Conservation (phyloP, 2,329 filamentous ascomycete species). For the Microascus cirrosus region DNA sequence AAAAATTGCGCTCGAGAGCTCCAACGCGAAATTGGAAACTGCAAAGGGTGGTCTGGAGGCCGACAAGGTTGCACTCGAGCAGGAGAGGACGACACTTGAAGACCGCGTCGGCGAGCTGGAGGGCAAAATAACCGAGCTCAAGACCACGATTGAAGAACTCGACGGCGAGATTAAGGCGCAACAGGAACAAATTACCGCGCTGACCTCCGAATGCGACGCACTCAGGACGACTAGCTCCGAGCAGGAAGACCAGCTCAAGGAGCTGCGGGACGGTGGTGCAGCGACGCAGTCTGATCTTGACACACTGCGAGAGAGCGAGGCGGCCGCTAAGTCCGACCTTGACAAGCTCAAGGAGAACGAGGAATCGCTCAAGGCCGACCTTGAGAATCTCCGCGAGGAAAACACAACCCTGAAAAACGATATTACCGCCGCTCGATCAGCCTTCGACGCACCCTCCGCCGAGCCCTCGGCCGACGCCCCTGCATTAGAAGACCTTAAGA, state of each 20-base stretch:
- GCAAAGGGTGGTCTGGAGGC: not conserved
- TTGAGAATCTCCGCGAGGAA: conserved; percentile 2
- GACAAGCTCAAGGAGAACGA: not conserved
- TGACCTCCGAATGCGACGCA: not conserved
- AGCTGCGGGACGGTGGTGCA: not conserved
- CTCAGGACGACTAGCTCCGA: not conserved
- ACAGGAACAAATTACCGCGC: not conserved
- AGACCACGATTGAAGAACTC: not conserved
- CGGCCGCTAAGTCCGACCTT: not conserved
- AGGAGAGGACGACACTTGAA: not conserved
- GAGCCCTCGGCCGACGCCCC: not conserved
- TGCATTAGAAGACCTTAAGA: not conserved
- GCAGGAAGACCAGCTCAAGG: not conserved
- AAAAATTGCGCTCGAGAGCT: not conserved
- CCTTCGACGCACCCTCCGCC: not conserved
- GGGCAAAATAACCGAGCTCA: not conserved
- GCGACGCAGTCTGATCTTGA: not conserved
- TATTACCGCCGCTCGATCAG: not conserved
- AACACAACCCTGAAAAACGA: not conserved
- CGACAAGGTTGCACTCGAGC: not conserved
- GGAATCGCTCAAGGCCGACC: not conserved
- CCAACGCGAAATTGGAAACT: not conserved
- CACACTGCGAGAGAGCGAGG: not conserved
- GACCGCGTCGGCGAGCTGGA: conserved; percentile 1
- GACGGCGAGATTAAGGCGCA: not conserved